These are phyloP conservation scores for Raphanus hybrid DNA, from an alignment of 441 rosid species.

Conservation along the genomic window DNA sequence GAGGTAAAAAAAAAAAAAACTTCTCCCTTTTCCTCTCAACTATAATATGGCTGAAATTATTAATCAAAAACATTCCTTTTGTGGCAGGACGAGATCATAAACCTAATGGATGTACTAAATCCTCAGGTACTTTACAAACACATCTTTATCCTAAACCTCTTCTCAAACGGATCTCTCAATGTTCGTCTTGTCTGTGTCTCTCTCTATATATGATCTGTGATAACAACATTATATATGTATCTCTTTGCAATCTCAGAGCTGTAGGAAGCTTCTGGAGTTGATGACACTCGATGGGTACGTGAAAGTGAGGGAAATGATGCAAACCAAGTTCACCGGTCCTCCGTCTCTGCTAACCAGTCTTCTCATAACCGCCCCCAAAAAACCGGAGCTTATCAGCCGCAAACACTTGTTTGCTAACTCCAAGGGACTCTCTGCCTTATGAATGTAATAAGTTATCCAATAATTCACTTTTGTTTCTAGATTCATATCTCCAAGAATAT, in stretches of 20 bases:
- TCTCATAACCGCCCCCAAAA: conserved; percentile 48
- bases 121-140: conserved; percentile 67
- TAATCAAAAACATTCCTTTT: conserved; percentile 25
- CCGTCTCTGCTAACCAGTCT: conserved; percentile 62
- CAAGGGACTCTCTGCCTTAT: conserved; percentile 39
- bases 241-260: conserved; percentile 54
- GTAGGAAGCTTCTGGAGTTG: conserved; percentile 71
- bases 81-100: conserved; percentile 69
- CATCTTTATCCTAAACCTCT: neutral
- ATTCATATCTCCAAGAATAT: neutral
- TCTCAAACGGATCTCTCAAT: neutral
- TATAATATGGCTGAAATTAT: conserved; percentile 5
- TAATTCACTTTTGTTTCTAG: conserved; percentile 9
- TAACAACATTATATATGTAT: conserved; percentile 8
- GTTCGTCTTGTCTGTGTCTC: neutral
- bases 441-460: neutral
- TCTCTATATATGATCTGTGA: neutral
- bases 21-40: conserved; percentile 26
- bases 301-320: conserved; percentile 66
- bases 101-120: conserved; percentile 70
- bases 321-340: conserved; percentile 54
- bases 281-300: conserved; percentile 80
- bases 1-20: conserved; percentile 57
- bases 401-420: conserved; percentile 85
- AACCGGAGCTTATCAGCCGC: conserved; percentile 56